These are phyloP conservation scores for Colletotrichum salicis DNA, from an alignment of 2,329 filamentous ascomycete genomes.

Conservation along the genomic window DNA sequence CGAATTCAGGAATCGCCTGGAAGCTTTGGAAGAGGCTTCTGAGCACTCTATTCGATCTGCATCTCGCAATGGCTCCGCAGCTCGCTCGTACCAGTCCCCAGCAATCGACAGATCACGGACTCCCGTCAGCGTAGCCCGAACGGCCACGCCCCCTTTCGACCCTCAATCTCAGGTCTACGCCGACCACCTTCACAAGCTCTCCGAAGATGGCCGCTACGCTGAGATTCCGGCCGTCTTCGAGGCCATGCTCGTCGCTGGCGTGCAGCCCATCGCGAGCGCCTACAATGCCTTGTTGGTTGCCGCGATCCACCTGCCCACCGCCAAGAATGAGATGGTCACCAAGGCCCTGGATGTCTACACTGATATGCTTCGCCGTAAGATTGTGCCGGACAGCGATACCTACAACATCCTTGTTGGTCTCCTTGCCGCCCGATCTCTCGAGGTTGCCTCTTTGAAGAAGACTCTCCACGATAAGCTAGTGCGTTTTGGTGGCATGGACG, in stretches of 20 bases:
- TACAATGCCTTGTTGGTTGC: slow-evolving; percentile 92
- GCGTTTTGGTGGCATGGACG: slow-evolving; percentile 86
- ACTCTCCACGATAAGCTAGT: slow-evolving; percentile 82
- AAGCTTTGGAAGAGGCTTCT: slow-evolving; percentile 54
- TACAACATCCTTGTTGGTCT: slow-evolving; percentile 89
- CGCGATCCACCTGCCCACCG: slow-evolving; percentile 82
- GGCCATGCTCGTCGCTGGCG: slow-evolving; percentile 83
- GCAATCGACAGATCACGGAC: slow-evolving; percentile 52
- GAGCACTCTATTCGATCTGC: slow-evolving; percentile 51
- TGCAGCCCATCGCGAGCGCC: slow-evolving; percentile 83
- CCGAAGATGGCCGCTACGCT: slow-evolving; percentile 77
- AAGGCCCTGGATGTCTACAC: slow-evolving; percentile 96
- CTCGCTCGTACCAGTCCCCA: slow-evolving; percentile 52
- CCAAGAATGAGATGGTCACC: slow-evolving; percentile 85
- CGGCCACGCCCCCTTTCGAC: slow-evolving; percentile 70
- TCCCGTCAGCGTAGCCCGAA: slow-evolving; percentile 60
- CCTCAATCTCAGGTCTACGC: slow-evolving; percentile 78
- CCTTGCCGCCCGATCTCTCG: slow-evolving; percentile 81
- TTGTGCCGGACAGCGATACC: slow-evolving; percentile 83
- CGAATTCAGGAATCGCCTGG: slow-evolving; percentile 60
- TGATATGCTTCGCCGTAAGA: slow-evolving; percentile 90
- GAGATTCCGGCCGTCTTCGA: slow-evolving; percentile 94
- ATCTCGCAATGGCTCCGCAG: slow-evolving; percentile 50
- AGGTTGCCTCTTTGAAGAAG: slow-evolving; percentile 79
- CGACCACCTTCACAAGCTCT: slow-evolving; percentile 80